Evolutionary conservation across 163 green algal genomes (phyloP).

Genomic region (Scenedesmus sp.): DNA sequence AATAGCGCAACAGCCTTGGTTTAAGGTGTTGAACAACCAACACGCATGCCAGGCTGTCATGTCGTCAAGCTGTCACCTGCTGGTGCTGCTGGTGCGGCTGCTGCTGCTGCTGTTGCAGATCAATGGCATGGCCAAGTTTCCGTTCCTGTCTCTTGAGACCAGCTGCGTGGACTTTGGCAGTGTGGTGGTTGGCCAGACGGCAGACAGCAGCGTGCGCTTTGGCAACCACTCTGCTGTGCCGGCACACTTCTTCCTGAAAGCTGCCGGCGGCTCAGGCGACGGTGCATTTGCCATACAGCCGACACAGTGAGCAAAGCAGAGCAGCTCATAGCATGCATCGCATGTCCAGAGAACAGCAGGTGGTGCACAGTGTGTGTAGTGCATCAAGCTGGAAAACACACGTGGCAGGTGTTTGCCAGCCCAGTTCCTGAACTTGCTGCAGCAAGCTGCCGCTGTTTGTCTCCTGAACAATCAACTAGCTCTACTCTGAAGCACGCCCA

Average conservation of each 20-base stretch:
- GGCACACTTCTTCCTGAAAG: slow-evolving; percentile 70
- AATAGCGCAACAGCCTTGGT: background rate
- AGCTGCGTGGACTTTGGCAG: slow-evolving; percentile 70
- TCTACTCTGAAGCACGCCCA: too few species aligned
- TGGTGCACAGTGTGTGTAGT: background rate
- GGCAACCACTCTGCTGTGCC: slow-evolving; percentile 73
- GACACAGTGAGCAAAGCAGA: slow-evolving; percentile 30
- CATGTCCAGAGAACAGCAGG: background rate
- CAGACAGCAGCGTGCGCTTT: slow-evolving; percentile 65
- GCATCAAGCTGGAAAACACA: background rate
- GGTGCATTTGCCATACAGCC: slow-evolving; percentile 65
- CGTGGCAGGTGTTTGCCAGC: background rate
- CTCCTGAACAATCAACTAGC: too few species aligned
- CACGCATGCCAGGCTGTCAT: background rate
- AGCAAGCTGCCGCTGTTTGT: background rate
- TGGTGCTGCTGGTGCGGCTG: slow-evolving; percentile 24
- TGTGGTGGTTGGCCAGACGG: slow-evolving; percentile 71
- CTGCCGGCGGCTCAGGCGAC: slow-evolving; percentile 56
- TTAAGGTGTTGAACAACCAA: background rate
- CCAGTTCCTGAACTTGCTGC: background rate
- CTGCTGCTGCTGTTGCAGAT: slow-evolving; percentile 61
- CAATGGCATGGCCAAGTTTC: slow-evolving; percentile 80
- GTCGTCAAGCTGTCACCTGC: background rate
- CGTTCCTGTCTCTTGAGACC: slow-evolving; percentile 74
- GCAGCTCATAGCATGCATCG: background rate